Base-by-base conservation (phyloP, 1,284 basidiomycete species). In the Termitomyces sp. region DNA sequence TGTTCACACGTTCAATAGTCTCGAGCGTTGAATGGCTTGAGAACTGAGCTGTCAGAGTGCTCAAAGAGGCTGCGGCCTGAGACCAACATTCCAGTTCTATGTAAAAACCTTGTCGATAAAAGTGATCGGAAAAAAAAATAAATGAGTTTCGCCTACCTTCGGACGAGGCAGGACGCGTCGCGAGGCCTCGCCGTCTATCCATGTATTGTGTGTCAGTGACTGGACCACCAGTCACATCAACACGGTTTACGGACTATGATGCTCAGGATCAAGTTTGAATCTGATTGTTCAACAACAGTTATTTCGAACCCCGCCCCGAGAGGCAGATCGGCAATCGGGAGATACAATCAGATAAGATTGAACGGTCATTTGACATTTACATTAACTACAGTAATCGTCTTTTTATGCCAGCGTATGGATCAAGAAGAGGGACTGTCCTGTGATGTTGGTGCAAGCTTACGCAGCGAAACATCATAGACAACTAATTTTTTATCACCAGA, bases 401-500 rank as follows among this genome's bases (percentile, higher is more conserved):
- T 7, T 34, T 19, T 35, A 43, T 19, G 4, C 5, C 14, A 38
- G 24, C 16, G n/a, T 9, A 19, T 10, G 1, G 13, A 28, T 28
- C 16, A 31, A 9, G 31, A 30, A 33, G 43, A 18, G 18, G 16
- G 16, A 9, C 8, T 37, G 4, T 28, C 24, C 35, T 42, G 3
- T 43, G 61, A 51, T 16, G 55, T 57, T 11, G 55, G 57, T 13
- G 66, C 75, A 42, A 92, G 72, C 59, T 83, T 88, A 41, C 90
- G 77, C 34, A 93, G 69, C 14, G 88, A 90, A 18, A 93, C 81
- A 65, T 93, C 90, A 64, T 92, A 92, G 0, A 92, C 89, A 42
- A 92, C 90, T 91, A 58, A 21, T 51, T 35, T 31, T 47, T 41
- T 35, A 54, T 48, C 26, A 19, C n/a, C n/a, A 40, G n/a, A 40